Conservation (phyloP, 805 yeast genomes). For the Yarrowia yakushimensis region DNA sequence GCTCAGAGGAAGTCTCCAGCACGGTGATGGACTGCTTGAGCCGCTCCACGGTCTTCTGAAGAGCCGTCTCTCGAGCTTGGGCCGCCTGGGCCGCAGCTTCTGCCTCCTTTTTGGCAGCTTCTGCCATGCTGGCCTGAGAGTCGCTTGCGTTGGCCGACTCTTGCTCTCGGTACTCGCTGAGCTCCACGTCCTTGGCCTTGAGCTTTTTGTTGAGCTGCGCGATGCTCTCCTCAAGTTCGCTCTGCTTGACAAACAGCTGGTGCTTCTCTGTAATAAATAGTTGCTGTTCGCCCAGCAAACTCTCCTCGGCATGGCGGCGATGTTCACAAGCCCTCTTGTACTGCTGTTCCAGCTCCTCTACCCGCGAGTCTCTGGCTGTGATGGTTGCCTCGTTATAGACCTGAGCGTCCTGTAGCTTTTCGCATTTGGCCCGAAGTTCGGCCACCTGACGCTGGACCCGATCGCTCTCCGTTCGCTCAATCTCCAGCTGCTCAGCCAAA, state of each 20-base stretch:
- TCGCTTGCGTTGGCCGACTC: neutral
- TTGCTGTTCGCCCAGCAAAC: constrained; percentile 23
- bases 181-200: constrained; percentile 20
- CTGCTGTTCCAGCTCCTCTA: constrained; percentile 16
- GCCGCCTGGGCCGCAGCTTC: constrained; percentile 17
- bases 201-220: constrained; percentile 1
- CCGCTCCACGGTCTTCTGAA: constrained; percentile 26
- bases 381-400: constrained; percentile 12
- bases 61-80: constrained; percentile 10
- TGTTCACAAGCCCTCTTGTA: constrained; percentile 15
- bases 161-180: constrained; percentile 7
- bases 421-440: constrained; percentile 8
- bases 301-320: constrained; percentile 10
- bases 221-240: constrained; percentile 3
- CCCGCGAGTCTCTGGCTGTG: neutral
- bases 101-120: neutral
- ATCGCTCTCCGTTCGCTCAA: constrained; percentile 19
- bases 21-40: constrained; percentile 31
- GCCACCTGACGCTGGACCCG: constrained; percentile 10
- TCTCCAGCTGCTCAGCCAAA: constrained; percentile 18
- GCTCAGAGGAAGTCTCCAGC: constrained; percentile 34
- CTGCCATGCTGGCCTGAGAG: neutral
- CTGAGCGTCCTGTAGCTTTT: constrained; percentile 19
- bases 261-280: constrained; percentile 24
- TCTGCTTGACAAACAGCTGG: constrained; percentile 10